Evolutionary conservation across 78 protist genomes (phyloP), one percentile per base, ranked within the genome.

Genomic region (Blattamonas nauphoetae): DNA sequence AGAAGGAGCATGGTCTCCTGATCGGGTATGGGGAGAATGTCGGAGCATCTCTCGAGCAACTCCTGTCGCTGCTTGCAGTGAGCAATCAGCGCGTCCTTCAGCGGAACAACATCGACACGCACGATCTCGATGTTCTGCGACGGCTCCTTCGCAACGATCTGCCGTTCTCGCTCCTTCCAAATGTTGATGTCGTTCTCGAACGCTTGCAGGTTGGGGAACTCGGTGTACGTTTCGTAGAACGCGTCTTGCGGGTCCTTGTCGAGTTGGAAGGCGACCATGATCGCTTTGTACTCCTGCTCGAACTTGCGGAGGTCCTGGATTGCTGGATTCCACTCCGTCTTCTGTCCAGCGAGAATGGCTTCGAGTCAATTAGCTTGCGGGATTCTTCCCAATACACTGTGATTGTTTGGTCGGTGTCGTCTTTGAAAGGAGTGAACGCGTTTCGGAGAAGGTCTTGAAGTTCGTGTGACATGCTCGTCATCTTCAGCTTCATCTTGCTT

Each of bases 21-120:
- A 11, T 46, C 6, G 71, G n/a, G n/a, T n/a, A n/a, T n/a, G n/a
- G n/a, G n/a, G n/a, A n/a, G n/a, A n/a, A n/a, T n/a, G n/a, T n/a
- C n/a, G n/a, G n/a, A n/a, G 90, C 45, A 92, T 78, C 81, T 36
- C 1, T 82, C 45, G 44, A 87, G 78, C 32, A 77, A 55, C 6
- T 5, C 4, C 32, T 91, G 91, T 93, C 94, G 90, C 11, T 5
- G 78, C 42, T 29, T 5, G 84, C 94, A 91, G 64, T 88, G 95
- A 0, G n/a, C 34, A 1, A 80, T 1, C 44, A 92, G 86, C 34
- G 93, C 1, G 3, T 34, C 43, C 92, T 94, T 94, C 78, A 94
- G 87, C 45, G 88, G 88, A 5, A 45, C 0, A 85, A 80, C 87
- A 84, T 92, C 94, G 79, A 94, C 44, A 29, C 79, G 86, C 45